Conservation (phyloP, 306 rosid genomes). For the Sindora glabra region DNA sequence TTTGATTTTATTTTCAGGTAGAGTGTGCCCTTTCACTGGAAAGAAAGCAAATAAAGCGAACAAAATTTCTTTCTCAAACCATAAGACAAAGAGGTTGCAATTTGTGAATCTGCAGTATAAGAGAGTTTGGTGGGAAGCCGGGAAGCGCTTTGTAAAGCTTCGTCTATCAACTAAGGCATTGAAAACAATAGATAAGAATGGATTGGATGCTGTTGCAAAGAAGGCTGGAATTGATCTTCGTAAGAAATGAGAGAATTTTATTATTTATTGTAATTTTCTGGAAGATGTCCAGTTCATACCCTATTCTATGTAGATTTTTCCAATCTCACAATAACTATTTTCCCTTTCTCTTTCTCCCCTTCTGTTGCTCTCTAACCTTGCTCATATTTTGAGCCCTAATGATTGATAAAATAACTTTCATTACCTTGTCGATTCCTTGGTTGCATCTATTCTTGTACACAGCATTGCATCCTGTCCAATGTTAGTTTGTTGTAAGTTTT, state of each 20-base stretch:
- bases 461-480: background rate
- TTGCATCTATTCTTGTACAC: background rate
- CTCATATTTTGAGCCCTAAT: background rate
- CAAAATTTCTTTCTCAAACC: constrained; percentile 73
- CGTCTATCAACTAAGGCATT: constrained; percentile 86
- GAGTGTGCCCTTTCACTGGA: constrained; percentile 85
- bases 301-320: background rate
- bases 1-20: constrained; percentile 33
- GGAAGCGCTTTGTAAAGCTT: constrained; percentile 83
- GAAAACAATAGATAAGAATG: constrained; percentile 93
- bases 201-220: constrained; percentile 92
- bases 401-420: no score
- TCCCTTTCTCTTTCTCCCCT: background rate
- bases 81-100: constrained; percentile 87
- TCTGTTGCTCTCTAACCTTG: no score
- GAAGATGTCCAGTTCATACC: background rate
- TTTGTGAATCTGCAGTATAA: constrained; percentile 93
- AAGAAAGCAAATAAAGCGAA: constrained; percentile 90
- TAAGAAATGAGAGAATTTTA: constrained; percentile 37
- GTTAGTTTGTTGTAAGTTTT: background rate
- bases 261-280: constrained; percentile 3
- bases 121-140: constrained; percentile 96
- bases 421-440: no score
- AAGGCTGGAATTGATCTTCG: constrained; percentile 91
- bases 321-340: background rate